These are phyloP conservation scores for Leishmania turanica DNA, from an alignment of 208 protist genomes.

Conservation along the genomic window DNA sequence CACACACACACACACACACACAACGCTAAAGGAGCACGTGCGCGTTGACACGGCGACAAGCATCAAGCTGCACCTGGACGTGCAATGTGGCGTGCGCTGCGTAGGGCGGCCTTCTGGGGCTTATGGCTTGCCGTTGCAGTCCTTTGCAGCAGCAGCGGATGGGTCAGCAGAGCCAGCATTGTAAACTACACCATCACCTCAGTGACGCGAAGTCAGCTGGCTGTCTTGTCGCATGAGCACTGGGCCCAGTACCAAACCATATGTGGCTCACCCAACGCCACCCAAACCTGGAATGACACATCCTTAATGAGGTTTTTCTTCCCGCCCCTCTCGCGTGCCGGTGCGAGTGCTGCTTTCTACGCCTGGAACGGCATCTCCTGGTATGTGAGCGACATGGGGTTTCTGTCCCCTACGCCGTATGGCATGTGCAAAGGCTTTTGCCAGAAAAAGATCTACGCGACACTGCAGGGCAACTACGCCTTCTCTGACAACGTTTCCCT, in stretches of 20 bases:
- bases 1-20: neutral
- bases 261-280: neutral
- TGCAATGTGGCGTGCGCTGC: neutral
- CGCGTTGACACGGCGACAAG: neutral
- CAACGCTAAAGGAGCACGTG: neutral
- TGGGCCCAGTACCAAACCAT: conserved; percentile 11
- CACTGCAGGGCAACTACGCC: conserved; percentile 23
- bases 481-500: conserved; percentile 10
- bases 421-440: conserved; percentile 45
- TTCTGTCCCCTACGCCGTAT: conserved; percentile 37
- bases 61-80: neutral
- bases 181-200: neutral
- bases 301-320: neutral
- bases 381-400: conserved; percentile 38
- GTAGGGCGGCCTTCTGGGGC: neutral
- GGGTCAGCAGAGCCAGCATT: neutral
- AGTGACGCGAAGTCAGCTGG: neutral
- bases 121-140: neutral
- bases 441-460: conserved; percentile 5
- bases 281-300: neutral
- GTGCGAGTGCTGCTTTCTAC: conserved; percentile 30
- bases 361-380: conserved; percentile 23
- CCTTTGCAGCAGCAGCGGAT: neutral
- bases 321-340: neutral
- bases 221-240: neutral